Conservation (phyloP, 1,284 basidiomycete species). For the Inonotus hispidus region DNA sequence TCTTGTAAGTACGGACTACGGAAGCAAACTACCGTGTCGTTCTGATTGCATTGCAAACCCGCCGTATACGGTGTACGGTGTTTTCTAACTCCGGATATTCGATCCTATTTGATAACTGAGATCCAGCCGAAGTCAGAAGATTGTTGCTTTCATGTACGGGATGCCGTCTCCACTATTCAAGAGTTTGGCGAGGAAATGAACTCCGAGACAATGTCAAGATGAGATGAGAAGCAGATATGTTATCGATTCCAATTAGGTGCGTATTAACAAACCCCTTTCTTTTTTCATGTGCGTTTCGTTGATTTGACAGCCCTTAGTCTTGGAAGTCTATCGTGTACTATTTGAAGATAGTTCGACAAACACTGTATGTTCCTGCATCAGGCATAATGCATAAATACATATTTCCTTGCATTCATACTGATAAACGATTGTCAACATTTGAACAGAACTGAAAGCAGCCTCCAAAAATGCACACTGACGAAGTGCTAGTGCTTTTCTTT, state of each 20-base stretch:
- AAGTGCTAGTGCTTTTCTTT: no score
- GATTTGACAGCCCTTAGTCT: no score
- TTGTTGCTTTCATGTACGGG: neutral
- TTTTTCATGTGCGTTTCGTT: neutral
- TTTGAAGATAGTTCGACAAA: no score
- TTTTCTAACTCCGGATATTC: neutral
- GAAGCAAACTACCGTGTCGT: neutral
- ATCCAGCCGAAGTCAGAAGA: neutral
- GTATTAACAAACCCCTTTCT: neutral
- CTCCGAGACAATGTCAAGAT: neutral
- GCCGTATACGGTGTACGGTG: neutral
- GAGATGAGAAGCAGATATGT: neutral
- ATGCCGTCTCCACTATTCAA: neutral
- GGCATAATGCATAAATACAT: no score
- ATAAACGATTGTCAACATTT: no score
- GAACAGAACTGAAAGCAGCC: no score
- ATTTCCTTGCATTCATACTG: no score
- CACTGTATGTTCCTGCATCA: no score
- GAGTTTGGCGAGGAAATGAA: neutral
- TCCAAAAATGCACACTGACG: no score
- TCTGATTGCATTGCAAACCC: neutral
- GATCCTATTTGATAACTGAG: neutral
- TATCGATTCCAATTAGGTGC: neutral
- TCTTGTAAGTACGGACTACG: neutral
- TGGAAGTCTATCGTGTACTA: no score